Evolutionary conservation across 305 asterid genomes (phyloP), one percentile per base, ranked within the genome.

Genomic region (Lippia alba): DNA sequence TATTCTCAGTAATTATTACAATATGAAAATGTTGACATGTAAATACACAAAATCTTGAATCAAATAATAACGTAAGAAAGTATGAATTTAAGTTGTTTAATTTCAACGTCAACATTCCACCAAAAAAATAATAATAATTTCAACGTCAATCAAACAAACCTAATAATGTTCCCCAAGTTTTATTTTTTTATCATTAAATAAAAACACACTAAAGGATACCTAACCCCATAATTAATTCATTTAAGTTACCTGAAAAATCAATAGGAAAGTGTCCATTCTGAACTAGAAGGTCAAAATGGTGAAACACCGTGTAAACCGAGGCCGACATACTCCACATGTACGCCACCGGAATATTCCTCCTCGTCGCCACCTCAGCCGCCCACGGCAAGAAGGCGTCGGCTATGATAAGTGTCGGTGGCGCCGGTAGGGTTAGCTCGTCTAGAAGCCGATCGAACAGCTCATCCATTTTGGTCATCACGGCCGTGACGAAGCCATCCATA

Each of bases 261-360:
- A 77, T n/a, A 6, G 84, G 80, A 46, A 12, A 49, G 66, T 77
- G 88, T 36, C 86, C 86, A 30, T 86, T 71, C 18, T 60, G 74
- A 1, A 32, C 69, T 2, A 79, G 74, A 46, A 80, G 79, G 68
- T 81, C 78, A 70, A 56, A 57, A 56, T 79, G 86, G 72, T 72
- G 40, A 66, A 66, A 16, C 18, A 79, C 11, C 4, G 84, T 15
- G 58, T 72, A 83, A 39, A 78, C 70, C 4, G 81, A 36, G 0
- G 85, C 79, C 36, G 91, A 66, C 84, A 73, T 77, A 41, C 79
- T 17, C 88, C 88, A 83, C 50, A 79, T 14, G 14, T 61, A 44
- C 32, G 85, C 88, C 71, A 84, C 36, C 77, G 80, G 86, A 69
- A 83, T 79, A 77, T 81, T 83, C 83, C 82, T 79, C 54, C 70